Percentiles rank a stretch among this genome's conserved stretches.
phyloP scores from a whole-genome alignment of 2,329 filamentous ascomycete species.

The Ceratocystis variospora region DNA sequence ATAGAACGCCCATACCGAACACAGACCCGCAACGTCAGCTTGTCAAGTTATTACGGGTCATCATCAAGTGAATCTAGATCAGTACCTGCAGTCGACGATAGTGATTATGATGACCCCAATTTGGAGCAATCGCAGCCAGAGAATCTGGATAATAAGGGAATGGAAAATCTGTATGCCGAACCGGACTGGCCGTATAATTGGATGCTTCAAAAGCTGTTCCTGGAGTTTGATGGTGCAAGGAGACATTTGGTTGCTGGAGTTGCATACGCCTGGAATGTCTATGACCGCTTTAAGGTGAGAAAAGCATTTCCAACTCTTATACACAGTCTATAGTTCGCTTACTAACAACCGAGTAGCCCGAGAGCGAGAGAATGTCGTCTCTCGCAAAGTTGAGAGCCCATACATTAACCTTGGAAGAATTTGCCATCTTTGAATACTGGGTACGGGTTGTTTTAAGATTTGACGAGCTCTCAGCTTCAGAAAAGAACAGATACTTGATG shows the following conservation, averaged over 20 bases:
- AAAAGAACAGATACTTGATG: constrained; percentile 5
- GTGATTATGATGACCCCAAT: too few relatives aligned
- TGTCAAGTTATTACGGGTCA: too few relatives aligned
- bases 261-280: neutral
- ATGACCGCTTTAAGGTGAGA: neutral
- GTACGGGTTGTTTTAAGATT: neutral
- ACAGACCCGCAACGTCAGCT: too few relatives aligned
- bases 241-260: neutral
- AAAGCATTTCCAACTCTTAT: too few relatives aligned
- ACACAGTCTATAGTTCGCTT: too few relatives aligned
- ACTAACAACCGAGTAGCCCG: too few relatives aligned
- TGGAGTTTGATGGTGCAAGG: neutral
- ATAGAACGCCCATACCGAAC: too few relatives aligned
- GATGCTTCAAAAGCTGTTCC: neutral
- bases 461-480: neutral
- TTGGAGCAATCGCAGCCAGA: neutral
- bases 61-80: too few relatives aligned
- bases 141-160: too few relatives aligned
- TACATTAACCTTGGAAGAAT: neutral
- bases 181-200: neutral
- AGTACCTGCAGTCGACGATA: too few relatives aligned
- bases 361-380: neutral
- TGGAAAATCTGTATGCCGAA: neutral
- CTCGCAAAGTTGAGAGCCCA: neutral
- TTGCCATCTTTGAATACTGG: neutral